Conservation (phyloP, 805 yeast species). For the Wickerhamiella kurtzmanii region DNA sequence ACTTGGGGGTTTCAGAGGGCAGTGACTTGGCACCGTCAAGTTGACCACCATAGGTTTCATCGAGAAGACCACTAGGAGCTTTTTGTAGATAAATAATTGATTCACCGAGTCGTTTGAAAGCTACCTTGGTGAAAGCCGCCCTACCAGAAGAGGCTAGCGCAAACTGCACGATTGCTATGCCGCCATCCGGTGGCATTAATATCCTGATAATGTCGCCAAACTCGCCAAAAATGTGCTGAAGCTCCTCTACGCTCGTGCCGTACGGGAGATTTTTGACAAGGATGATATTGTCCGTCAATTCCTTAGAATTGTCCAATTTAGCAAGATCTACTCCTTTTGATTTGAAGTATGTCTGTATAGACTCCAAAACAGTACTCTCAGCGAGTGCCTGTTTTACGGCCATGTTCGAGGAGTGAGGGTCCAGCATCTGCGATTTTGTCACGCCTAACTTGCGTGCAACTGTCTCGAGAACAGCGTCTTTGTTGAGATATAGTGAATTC, state of each 20-base stretch:
- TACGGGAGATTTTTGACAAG: constrained; percentile 83
- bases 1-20: constrained; percentile 29
- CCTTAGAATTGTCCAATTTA: constrained; percentile 44
- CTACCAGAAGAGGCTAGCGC: constrained; percentile 73
- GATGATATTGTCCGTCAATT: constrained; percentile 67
- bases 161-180: constrained; percentile 87
- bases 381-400: constrained; percentile 97
- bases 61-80: constrained; percentile 77
- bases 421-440: constrained; percentile 67
- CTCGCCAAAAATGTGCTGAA: constrained; percentile 67
- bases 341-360: constrained; percentile 79
- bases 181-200: constrained; percentile 92
- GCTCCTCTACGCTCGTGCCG: constrained; percentile 69
- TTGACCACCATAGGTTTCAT: constrained; percentile 24
- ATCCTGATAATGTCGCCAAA: constrained; percentile 70
- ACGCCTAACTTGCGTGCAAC: constrained; percentile 79
- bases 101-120: constrained; percentile 78
- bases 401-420: constrained; percentile 72
- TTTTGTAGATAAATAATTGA: constrained; percentile 82
- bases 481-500: constrained; percentile 86
- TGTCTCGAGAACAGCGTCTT: constrained; percentile 82
- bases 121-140: constrained; percentile 74
- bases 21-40: background rate
- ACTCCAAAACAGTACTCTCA: constrained; percentile 89
- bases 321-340: constrained; percentile 71